Base-by-base conservation (phyloP, 495 filamentous ascomycete genomes). In the Talaromyces thailandensis region DNA sequence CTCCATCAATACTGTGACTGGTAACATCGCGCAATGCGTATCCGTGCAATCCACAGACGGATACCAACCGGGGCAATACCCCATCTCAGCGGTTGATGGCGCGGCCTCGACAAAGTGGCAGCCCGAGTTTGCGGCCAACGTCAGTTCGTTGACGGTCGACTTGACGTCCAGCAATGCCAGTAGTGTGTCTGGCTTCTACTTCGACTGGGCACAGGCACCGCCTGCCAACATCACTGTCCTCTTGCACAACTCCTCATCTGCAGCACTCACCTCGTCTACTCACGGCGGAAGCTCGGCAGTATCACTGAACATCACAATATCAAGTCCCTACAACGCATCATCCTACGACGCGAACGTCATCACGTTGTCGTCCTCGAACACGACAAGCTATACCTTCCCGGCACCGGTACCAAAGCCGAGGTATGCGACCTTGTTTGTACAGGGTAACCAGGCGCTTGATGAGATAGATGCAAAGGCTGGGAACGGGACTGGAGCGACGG, bases 71-170 rank as follows among this genome's bases (percentile, higher is more conserved):
- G 89, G 89, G 25, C 89, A 93, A 70, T 89, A 90, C 76, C 88
- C 89, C 1, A 75, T 88, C 32, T 79, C 82, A 0, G 87, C 85
- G 0, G 82, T 89, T 26, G 89, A 93, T 65, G 89, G 89, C 53
- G 84, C 86, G 1, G 77, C 82, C 0, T 81, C 82, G 28, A 93
- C 89, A 0, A 82, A 82, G 57, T 93, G 89, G 89, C 88, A 90
- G 66, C 88, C 89, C 0, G 68, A 73, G 1, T 69, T 73, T 4
- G 77, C 83, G 52, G 68, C 68, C 0, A 79, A 80, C 0, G 61
- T 82, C 2, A 74, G 70, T 64, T 73, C 79, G 0, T 58, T 83
- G 26, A 83, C 81, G 1, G 71, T 83, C 9, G 77, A 0, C 23
- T 11, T 57, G 28, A 57, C 29, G 14, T 0, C 1, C 26, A 57